These are phyloP conservation scores for Chrysoporthe deuterocubensis DNA, from an alignment of 2,329 filamentous ascomycete species.

Conservation along the genomic window DNA sequence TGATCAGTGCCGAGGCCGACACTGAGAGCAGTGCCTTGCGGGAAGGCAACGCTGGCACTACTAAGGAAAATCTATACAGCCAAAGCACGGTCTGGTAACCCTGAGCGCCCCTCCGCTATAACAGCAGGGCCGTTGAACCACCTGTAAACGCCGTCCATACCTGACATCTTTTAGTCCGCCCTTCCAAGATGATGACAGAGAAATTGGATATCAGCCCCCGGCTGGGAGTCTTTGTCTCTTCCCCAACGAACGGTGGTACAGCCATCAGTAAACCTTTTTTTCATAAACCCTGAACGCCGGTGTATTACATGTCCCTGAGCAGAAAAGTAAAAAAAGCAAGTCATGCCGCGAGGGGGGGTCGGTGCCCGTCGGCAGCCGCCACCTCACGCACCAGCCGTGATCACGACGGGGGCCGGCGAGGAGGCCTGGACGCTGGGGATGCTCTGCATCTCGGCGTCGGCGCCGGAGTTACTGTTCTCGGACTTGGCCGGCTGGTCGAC, in stretches of 20 bases:
- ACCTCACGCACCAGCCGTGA: slow-evolving; percentile 48
- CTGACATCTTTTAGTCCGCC: background rate
- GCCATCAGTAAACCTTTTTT: background rate
- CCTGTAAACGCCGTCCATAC: slow-evolving; percentile 12
- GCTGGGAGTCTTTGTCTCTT: background rate
- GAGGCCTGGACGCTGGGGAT: slow-evolving; percentile 54
- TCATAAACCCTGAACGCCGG: slow-evolving; percentile 5
- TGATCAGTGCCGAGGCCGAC: background rate
- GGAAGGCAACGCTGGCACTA: background rate
- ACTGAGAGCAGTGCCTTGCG: background rate
- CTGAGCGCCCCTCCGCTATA: slow-evolving; percentile 3
- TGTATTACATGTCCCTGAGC: slow-evolving; percentile 7
- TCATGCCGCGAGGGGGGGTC: background rate
- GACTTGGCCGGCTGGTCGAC: slow-evolving; percentile 49
- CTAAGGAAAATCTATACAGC: background rate
- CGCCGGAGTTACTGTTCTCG: slow-evolving; percentile 43
- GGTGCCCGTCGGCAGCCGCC: background rate
- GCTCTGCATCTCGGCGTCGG: slow-evolving; percentile 59
- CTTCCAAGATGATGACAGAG: background rate
- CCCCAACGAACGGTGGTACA: background rate
- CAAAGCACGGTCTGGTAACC: slow-evolving; percentile 7
- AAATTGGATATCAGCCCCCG: slow-evolving; percentile 1
- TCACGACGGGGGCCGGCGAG: slow-evolving; percentile 55
- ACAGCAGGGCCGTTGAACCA: background rate
- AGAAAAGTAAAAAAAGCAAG: background rate